Percentiles rank a stretch among this genome's conserved stretches.
Conservation (phyloP, 2,329 filamentous ascomycete genomes). For the Bimuria novae-zelandiae region DNA sequence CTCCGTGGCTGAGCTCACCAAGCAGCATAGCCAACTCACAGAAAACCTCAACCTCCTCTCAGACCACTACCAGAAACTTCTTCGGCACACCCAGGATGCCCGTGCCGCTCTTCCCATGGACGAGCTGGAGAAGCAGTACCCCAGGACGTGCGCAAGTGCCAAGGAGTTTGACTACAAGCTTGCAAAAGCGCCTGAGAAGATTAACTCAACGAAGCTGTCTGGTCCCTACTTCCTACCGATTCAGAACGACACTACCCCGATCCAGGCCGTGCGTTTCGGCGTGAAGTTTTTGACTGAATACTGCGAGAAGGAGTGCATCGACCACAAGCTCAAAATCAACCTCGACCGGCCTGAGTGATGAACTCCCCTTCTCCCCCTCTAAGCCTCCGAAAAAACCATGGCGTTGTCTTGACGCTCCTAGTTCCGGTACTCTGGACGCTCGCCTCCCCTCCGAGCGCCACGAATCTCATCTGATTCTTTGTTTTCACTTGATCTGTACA, state of each 20-base stretch:
- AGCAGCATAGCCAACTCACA: slow-evolving; percentile 23
- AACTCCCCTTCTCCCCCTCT: background rate
- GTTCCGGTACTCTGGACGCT: background rate
- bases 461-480: background rate
- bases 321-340: slow-evolving; percentile 32
- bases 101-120: slow-evolving; percentile 38
- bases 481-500: background rate
- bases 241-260: slow-evolving; percentile 45
- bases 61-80: slow-evolving; percentile 34
- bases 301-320: slow-evolving; percentile 40
- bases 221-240: slow-evolving; percentile 50
- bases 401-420: too few species aligned
- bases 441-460: background rate
- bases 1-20: slow-evolving; percentile 27
- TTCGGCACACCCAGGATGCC: slow-evolving; percentile 34
- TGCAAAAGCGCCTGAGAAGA: slow-evolving; percentile 36
- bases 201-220: slow-evolving; percentile 41
- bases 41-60: slow-evolving; percentile 36
- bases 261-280: slow-evolving; percentile 52
- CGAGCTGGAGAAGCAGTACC: slow-evolving; percentile 43
- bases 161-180: slow-evolving; percentile 28
- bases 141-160: slow-evolving; percentile 44
- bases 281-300: slow-evolving; percentile 50
- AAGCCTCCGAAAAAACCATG: too few species aligned
- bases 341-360: slow-evolving; percentile 32